These are phyloP conservation scores for Nicotiana tabacum DNA, from an alignment of 257 asterid genomes.

Conservation along the genomic window DNA sequence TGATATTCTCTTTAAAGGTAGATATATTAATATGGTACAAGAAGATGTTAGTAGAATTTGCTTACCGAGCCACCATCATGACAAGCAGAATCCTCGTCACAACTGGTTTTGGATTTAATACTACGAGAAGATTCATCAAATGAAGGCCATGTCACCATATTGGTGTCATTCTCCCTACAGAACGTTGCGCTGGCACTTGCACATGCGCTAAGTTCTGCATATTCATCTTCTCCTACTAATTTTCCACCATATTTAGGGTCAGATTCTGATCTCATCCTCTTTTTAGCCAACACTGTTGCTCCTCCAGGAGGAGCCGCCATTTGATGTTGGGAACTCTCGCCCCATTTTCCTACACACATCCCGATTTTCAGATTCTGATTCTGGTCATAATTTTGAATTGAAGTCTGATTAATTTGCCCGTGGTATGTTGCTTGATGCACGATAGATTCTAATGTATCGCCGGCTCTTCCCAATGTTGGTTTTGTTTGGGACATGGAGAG, in stretches of 20 bases:
- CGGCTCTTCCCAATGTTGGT: constrained; percentile 18
- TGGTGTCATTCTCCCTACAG: constrained; percentile 34
- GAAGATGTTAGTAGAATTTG: not conserved
- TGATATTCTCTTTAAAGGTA: too few relatives aligned
- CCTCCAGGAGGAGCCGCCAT: not conserved
- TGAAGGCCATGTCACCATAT: constrained; percentile 52
- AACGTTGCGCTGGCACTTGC: constrained; percentile 48
- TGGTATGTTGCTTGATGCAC: constrained; percentile 44
- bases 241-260: constrained; percentile 17
- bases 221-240: constrained; percentile 1
- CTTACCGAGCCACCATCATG: constrained; percentile 39
- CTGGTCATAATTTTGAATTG: not conserved
- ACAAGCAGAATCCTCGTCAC: constrained; percentile 51
- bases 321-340: constrained; percentile 3
- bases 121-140: constrained; percentile 40
- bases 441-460: constrained; percentile 53
- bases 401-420: not conserved
- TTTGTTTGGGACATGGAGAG: constrained; percentile 11
- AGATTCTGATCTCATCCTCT: constrained; percentile 31
- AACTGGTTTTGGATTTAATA: constrained; percentile 32
- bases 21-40: too few relatives aligned
- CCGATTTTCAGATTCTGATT: constrained; percentile 2
- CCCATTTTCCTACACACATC: constrained; percentile 11
- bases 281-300: constrained; percentile 13
- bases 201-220: constrained; percentile 28